phyloP scores from a whole-genome alignment of 768 basidiomycete genomes.

The Tephrocybe sp. region DNA sequence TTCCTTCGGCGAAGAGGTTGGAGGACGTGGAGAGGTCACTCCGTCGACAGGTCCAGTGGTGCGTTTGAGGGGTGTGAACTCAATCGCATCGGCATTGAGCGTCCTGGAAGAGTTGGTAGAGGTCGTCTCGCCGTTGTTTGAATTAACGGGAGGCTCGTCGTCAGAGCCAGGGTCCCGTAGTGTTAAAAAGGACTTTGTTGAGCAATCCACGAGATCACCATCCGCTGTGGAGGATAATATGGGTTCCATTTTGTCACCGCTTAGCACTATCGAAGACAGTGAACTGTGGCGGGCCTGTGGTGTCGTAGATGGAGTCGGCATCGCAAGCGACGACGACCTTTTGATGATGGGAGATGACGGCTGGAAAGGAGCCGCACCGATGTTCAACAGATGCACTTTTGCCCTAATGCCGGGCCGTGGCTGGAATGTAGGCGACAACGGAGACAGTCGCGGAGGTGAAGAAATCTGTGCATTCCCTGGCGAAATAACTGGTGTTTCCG shows the following conservation, averaged over 20 bases:
- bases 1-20: too few relatives aligned
- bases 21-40: too few relatives aligned
- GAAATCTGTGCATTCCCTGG: neutral
- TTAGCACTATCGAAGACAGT: too few relatives aligned
- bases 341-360: neutral
- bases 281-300: neutral
- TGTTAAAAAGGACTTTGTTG: too few relatives aligned
- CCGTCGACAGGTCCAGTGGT: neutral
- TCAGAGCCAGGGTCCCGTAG: too few relatives aligned
- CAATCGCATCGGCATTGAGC: neutral
- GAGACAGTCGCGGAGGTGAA: neutral
- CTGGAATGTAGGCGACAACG: neutral
- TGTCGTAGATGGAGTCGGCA: neutral
- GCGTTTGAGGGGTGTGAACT: neutral
- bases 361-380: neutral
- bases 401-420: neutral
- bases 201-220: too few relatives aligned
- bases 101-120: neutral
- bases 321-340: neutral
- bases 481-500: neutral
- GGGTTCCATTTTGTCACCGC: too few relatives aligned
- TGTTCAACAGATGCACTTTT: neutral
- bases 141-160: too few relatives aligned
- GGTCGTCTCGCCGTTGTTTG: too few relatives aligned
- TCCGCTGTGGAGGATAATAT: too few relatives aligned